Evolutionary conservation across 345 rosid species (phyloP), one percentile per base, ranked within the genome.

Genomic region (Combretum micranthum): DNA sequence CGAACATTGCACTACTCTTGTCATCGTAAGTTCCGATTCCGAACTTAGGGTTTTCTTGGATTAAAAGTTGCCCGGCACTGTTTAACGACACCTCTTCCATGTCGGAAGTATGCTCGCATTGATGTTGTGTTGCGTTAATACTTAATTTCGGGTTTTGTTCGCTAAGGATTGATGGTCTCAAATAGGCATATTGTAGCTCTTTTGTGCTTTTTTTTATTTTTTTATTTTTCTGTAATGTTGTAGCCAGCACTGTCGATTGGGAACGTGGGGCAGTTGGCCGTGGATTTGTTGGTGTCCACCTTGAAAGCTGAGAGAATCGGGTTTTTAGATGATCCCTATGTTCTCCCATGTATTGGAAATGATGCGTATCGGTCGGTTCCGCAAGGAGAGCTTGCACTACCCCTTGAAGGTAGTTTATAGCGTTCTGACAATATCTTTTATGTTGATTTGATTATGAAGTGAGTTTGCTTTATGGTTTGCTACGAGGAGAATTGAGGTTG

Each of bases 181-280:
- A 32, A 32, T 32, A 32, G 39, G 39, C 39, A 32, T 32, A 11
- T 32, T 32, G 37, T 12, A 13, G 14, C 52, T 49, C 15, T 25
- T 20, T 15, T 44, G 37, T 16, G n/a, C 14, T 46, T 42, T 17
- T 42, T 46, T 32, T 15, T 13, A 20, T 45, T 15, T 10, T 0
- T 47, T 3, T 25, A 20, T 54, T 12, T 21, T 18, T 39, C 21
- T 45, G 20, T 23, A 4, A 15, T 25, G 25, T 6, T 16, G 60
- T 47, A 93, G 96, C 99, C 97, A 39, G 97, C 97, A 22, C 60
- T 93, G 55, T 93, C 95, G 45, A 82, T 85, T 42, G 97, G 99
- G 61, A 93, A 89, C 64, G 97, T 87, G 47, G 97, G 96, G 45
- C 94, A 93, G 73, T 77, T 93, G 11, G 96, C 94, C 1, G 79